Conservation (phyloP, 306 rosid species). For the Oemleria cerasiformis region DNA sequence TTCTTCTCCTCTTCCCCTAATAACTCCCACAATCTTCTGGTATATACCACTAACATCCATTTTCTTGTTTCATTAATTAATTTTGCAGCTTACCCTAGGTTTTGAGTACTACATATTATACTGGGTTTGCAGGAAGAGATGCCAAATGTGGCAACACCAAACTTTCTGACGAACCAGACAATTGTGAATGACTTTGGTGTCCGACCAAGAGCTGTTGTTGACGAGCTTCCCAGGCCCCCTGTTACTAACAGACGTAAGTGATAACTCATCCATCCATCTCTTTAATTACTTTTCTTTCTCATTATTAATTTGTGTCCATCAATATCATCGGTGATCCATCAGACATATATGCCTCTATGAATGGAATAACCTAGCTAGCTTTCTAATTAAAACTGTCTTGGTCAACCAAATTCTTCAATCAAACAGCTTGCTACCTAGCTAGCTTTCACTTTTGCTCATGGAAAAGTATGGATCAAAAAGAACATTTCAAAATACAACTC, state of each 20-base stretch:
- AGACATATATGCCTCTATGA: too few relatives aligned
- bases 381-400: background rate
- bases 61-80: too few relatives aligned
- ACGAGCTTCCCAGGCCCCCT: constrained; percentile 78
- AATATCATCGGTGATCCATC: background rate
- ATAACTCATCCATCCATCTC: background rate
- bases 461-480: background rate
- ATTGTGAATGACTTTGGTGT: constrained; percentile 49
- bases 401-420: constrained; percentile 13
- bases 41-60: constrained; percentile 11
- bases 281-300: background rate
- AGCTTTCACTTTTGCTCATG: background rate
- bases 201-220: constrained; percentile 49
- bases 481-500: background rate
- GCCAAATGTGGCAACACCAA: constrained; percentile 60
- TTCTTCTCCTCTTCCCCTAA: constrained; percentile 59
- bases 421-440: background rate
- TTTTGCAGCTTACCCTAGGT: background rate
- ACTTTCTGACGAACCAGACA: constrained; percentile 57
- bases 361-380: too few relatives aligned
- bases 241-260: constrained; percentile 69
- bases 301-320: background rate
- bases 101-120: background rate
- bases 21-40: constrained; percentile 63
- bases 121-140: constrained; percentile 38